Percentiles rank a stretch among this genome's conserved stretches.
Conservation (phyloP, 768 basidiomycete genomes). For the Pholiota conissans region DNA sequence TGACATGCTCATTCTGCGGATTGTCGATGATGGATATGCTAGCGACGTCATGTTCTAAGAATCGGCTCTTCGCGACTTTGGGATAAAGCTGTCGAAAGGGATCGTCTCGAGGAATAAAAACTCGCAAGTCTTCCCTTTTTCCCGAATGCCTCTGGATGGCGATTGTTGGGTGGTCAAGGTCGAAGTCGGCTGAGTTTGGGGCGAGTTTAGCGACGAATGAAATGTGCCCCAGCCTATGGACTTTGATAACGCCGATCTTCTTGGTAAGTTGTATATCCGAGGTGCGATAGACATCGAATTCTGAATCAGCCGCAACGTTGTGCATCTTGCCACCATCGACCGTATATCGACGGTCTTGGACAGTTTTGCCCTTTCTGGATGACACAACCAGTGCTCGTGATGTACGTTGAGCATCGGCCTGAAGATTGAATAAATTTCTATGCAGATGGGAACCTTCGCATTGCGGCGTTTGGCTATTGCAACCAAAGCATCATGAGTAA, state of each 20-base stretch:
- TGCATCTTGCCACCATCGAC: neutral
- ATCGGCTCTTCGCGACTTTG: neutral
- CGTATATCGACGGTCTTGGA: neutral
- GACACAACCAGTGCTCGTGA: neutral
- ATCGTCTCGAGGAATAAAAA: neutral
- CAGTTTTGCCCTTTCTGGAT: too few relatives aligned
- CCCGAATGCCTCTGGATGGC: neutral
- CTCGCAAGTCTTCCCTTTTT: neutral
- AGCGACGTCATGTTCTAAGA: neutral
- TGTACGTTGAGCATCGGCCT: neutral
- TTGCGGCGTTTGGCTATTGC: slow-evolving; percentile 11
- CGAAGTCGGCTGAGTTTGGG: neutral
- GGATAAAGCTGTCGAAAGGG: neutral
- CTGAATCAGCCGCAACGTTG: neutral
- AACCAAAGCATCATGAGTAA: neutral
- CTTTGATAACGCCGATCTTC: neutral
- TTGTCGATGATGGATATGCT: neutral
- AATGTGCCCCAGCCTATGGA: neutral
- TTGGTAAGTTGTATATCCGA: neutral
- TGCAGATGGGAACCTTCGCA: slow-evolving; percentile 8
- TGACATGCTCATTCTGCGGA: neutral
- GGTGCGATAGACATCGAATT: neutral
- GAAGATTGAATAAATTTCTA: neutral
- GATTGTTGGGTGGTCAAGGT: neutral
- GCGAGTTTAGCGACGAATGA: neutral